These are phyloP conservation scores for Aspergillus tanneri DNA, from an alignment of 2,329 filamentous ascomycete species.

Conservation along the genomic window DNA sequence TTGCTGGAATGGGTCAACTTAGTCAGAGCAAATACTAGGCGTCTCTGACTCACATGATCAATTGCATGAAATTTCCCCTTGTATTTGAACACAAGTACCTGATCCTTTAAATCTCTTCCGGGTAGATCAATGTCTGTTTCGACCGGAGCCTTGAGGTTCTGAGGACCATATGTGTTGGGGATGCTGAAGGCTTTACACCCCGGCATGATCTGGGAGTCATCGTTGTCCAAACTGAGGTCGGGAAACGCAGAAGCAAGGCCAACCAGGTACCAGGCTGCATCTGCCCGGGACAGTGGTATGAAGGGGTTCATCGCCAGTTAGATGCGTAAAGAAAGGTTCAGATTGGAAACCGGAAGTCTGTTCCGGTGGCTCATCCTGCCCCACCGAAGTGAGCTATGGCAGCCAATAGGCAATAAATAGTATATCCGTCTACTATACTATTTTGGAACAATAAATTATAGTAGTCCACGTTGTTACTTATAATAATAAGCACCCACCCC, in stretches of 20 bases:
- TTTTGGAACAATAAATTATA: too few relatives aligned
- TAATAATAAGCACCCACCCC: too few relatives aligned
- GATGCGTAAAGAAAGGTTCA: too few relatives aligned
- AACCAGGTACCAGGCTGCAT: slow-evolving; percentile 53
- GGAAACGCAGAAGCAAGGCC: slow-evolving; percentile 58
- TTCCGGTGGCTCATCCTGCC: too few relatives aligned
- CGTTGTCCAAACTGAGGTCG: slow-evolving; percentile 47
- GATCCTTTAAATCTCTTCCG: slow-evolving; percentile 50
- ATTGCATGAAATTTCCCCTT: slow-evolving; percentile 65
- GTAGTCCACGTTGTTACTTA: too few relatives aligned
- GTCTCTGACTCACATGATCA: slow-evolving; percentile 56
- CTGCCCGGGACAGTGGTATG: slow-evolving; percentile 19
- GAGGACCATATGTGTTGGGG: slow-evolving; percentile 37
- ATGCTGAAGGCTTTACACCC: slow-evolving; percentile 62
- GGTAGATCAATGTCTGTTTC: slow-evolving; percentile 36
- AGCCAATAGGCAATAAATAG: too few relatives aligned
- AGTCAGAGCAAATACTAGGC: background rate
- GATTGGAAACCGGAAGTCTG: too few relatives aligned
- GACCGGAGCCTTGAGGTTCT: slow-evolving; percentile 25
- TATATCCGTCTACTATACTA: too few relatives aligned
- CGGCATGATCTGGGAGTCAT: slow-evolving; percentile 42
- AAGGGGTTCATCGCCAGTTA: slow-evolving; percentile 31
- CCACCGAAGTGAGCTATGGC: too few relatives aligned
- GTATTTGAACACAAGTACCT: slow-evolving; percentile 66
- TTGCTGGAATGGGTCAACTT: slow-evolving; percentile 44